Conservation (phyloP, 192 early-diverging fungal genomes). For the Backusella australiensis region DNA sequence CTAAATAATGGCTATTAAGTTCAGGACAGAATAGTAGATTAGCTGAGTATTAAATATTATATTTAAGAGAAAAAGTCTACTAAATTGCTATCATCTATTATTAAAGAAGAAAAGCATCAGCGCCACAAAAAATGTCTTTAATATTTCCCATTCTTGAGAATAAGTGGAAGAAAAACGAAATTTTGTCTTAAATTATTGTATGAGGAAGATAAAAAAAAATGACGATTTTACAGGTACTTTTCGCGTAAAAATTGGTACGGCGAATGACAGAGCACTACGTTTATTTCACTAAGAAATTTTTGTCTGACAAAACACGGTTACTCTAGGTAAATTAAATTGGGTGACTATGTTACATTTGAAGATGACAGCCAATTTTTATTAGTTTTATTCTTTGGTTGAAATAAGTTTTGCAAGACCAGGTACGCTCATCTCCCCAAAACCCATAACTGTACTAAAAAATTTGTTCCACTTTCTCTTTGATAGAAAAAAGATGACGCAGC, state of each 20-base stretch:
- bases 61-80: not conserved
- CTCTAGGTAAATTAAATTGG: not conserved
- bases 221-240: not conserved
- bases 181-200: not conserved
- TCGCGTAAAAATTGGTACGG: not conserved
- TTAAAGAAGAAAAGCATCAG: not conserved
- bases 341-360: not conserved
- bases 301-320: not conserved
- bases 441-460: not conserved
- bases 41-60: no score
- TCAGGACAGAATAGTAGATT: no score
- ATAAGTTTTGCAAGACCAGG: not conserved
- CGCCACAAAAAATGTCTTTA: not conserved
- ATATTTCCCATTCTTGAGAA: not conserved
- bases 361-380: not conserved
- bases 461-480: not conserved
- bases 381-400: not conserved
- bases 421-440: not conserved
- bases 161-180: not conserved
- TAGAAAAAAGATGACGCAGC: not conserved
- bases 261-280: not conserved
- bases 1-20: no score
- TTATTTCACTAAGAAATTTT: not conserved
- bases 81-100: not conserved
- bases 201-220: not conserved